Base-by-base conservation (phyloP, 495 filamentous ascomycete genomes). In the Wilcoxina mikolae region DNA sequence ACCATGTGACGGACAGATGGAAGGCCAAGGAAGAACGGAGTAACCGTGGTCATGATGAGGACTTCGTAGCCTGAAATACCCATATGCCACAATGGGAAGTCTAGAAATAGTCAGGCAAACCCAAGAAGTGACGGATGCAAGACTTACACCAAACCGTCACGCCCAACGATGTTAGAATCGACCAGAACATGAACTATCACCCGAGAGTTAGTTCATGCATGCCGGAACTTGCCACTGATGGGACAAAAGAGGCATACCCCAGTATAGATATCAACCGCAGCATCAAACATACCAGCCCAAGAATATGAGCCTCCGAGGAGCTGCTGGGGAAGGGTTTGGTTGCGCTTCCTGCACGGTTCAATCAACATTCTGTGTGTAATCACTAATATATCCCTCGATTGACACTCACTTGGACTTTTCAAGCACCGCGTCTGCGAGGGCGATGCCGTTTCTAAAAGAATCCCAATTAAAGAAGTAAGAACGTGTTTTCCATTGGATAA, bases 1-100 rank as follows among this genome's bases (percentile, higher is more conserved):
- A 86, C 74, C 10, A 85, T 67, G 26, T 75, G 77, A 35, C 84
- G 82, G 38, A 95, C 45, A 1, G 81, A 74, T 27, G 70, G 73
- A 53, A 90, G 82, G 24, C 74, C 78, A 27, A 96, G 81, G n/a
- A 95, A 68, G 22, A 88, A 71, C 0, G 93, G 91, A 3, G 87
- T 84, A 48, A 87, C 63, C n/a, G 83, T 88, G 57, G 75, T 75
- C 76, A 94, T 79, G 67, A 99, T 79, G 56, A 90, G 73, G 24
- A 81, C 81, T 70, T 99, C 93, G 59, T 94, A 95, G 53, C 93
- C 93, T 5, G 93, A 99, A 56, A 99, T 88, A 54, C 93, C 93
- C 93, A 99, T 96, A 67, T 95, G 80, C 93, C 93, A 99, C n/a
- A 99, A 77, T 15, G 91, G 91, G 65, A 99, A 99, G 66, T 94